These are phyloP conservation scores for Leishmania aethiopica DNA, from an alignment of 208 protist species.

Conservation along the genomic window DNA sequence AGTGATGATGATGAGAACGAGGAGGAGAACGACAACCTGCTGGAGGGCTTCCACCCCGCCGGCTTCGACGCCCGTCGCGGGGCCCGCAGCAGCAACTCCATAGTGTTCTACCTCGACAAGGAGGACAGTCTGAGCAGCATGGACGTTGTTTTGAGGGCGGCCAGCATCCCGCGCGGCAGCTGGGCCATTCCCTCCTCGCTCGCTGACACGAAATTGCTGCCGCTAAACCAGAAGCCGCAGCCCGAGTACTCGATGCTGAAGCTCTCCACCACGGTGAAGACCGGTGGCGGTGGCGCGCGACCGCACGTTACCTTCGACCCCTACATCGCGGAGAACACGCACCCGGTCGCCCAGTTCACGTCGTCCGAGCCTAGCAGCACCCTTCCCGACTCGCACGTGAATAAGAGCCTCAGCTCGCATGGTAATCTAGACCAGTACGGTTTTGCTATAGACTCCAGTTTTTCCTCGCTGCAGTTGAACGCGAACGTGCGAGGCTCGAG, in stretches of 20 bases:
- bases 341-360: not conserved
- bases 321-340: constrained; percentile 11
- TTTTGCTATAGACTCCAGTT: constrained; percentile 15
- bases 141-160: constrained; percentile 23
- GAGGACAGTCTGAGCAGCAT: constrained; percentile 40
- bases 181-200: not conserved
- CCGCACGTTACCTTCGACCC: constrained; percentile 26
- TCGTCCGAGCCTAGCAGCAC: not conserved
- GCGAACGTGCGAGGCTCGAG: not conserved
- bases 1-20: constrained; percentile 26
- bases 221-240: constrained; percentile 3
- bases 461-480: not conserved
- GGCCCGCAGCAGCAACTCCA: constrained; percentile 26
- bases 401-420: constrained; percentile 13
- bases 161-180: not conserved
- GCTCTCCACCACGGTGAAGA: not conserved
- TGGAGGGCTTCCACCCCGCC: constrained; percentile 48
- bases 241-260: constrained; percentile 16
- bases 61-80: constrained; percentile 36
- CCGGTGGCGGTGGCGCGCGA: not conserved
- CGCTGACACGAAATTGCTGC: not conserved
- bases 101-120: constrained; percentile 43
- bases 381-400: not conserved
- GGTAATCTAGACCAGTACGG: constrained; percentile 21
- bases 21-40: constrained; percentile 36